These are phyloP conservation scores for Starmerella vitae DNA, from an alignment of 805 yeast species.

Conservation along the genomic window DNA sequence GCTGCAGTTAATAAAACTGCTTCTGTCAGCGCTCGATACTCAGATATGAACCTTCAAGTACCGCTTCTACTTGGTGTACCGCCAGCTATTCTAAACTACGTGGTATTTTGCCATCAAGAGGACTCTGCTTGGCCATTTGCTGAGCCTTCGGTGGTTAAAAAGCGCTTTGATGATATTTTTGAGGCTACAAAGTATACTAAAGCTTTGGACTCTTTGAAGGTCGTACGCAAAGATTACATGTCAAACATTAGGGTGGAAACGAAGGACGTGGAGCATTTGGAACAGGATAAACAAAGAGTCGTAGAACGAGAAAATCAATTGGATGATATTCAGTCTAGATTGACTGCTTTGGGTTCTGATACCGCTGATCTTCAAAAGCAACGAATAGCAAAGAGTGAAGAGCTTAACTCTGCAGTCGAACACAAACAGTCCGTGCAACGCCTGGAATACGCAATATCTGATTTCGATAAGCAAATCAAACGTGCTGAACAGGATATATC, in stretches of 20 bases:
- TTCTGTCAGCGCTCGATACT: constrained; percentile 50
- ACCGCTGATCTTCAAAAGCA: constrained; percentile 37
- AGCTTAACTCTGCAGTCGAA: constrained; percentile 31
- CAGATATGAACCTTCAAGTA: constrained; percentile 69
- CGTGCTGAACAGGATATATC: constrained; percentile 4
- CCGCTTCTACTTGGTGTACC: constrained; percentile 82
- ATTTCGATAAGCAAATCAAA: constrained; percentile 1
- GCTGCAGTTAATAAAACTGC: background rate
- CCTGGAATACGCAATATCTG: constrained; percentile 6
- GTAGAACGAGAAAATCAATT: constrained; percentile 40
- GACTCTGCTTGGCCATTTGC: constrained; percentile 88
- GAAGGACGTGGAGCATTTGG: constrained; percentile 65
- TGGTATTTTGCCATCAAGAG: constrained; percentile 94
- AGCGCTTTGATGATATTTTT: constrained; percentile 89
- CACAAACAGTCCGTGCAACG: constrained; percentile 9
- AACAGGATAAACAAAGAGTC: constrained; percentile 62
- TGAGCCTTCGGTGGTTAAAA: constrained; percentile 78
- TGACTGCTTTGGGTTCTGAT: constrained; percentile 36
- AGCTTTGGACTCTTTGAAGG: constrained; percentile 68
- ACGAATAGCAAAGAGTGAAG: constrained; percentile 40
- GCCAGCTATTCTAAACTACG: constrained; percentile 75
- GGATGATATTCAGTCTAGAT: constrained; percentile 31
- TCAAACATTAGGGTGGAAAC: constrained; percentile 62
- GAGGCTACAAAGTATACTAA: constrained; percentile 90
- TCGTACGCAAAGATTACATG: constrained; percentile 61